Evolutionary conservation across 441 rosid genomes (phyloP).

Genomic region (Flueggea neowawraea): DNA sequence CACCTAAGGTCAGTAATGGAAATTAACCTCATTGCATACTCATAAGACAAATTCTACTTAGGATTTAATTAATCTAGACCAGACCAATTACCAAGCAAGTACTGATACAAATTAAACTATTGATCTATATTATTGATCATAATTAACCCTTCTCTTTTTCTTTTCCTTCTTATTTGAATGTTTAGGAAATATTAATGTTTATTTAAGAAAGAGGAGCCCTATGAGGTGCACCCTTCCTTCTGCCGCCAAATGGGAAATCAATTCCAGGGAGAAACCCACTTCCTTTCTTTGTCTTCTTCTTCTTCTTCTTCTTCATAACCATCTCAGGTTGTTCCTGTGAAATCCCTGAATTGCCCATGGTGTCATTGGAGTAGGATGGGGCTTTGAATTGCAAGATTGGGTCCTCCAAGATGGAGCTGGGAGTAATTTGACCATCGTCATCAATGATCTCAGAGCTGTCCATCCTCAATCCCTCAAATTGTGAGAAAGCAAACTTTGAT

Average conservation of each 20-base stretch:
- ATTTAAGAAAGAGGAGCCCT: slow-evolving; percentile 75
- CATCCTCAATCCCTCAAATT: slow-evolving; percentile 59
- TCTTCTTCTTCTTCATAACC: slow-evolving; percentile 20
- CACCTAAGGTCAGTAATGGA: slow-evolving; percentile 43
- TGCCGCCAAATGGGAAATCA: slow-evolving; percentile 57
- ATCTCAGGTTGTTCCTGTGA: slow-evolving; percentile 2
- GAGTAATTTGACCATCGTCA: slow-evolving; percentile 40
- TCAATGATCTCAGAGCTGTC: slow-evolving; percentile 54
- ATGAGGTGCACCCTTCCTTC: slow-evolving; percentile 89
- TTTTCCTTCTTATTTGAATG: neutral
- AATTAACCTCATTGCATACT: neutral
- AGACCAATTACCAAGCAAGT: neutral
- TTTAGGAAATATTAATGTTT: neutral
- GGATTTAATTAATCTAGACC: too few relatives aligned
- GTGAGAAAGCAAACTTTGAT: slow-evolving; percentile 59
- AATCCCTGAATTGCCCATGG: slow-evolving; percentile 27
- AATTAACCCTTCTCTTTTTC: neutral
- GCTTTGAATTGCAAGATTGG: slow-evolving; percentile 21
- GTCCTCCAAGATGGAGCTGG: slow-evolving; percentile 41
- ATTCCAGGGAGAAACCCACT: slow-evolving; percentile 59
- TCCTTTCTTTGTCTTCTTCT: slow-evolving; percentile 48
- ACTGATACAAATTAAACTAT: slow-evolving; percentile 10
- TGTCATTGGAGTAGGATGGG: slow-evolving; percentile 30
- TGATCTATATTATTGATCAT: slow-evolving; percentile 1
- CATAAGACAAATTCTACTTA: neutral